Evolutionary conservation across 345 rosid species (phyloP).

Genomic region (thale cress (Arabidopsis thaliana)): DNA sequence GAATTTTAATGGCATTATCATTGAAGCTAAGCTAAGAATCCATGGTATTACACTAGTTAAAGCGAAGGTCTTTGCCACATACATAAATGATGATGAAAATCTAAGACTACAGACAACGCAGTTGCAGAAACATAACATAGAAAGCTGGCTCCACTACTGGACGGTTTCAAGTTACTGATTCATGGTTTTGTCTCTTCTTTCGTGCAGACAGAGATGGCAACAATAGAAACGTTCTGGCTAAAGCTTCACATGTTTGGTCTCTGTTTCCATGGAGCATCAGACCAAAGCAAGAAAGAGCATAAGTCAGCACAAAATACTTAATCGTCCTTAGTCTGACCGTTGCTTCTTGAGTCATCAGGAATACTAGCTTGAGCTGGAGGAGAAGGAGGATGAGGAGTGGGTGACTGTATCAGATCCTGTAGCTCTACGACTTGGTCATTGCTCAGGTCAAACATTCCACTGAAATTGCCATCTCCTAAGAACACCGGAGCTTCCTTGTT

Average conservation of each 20-base stretch:
- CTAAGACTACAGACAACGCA: constrained; percentile 7
- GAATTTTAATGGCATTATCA: neutral
- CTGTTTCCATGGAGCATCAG: constrained; percentile 19
- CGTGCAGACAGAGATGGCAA: neutral
- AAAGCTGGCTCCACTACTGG: constrained; percentile 15
- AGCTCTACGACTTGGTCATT: constrained; percentile 27
- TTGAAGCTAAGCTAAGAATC: constrained; percentile 22
- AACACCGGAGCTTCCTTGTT: constrained; percentile 22
- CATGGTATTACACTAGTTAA: constrained; percentile 6
- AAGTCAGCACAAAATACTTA: constrained; percentile 1
- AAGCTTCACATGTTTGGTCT: constrained; percentile 27
- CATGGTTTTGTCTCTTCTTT: constrained; percentile 9
- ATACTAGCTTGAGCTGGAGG: constrained; percentile 11
- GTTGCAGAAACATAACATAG: constrained; percentile 22
- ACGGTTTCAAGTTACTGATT: constrained; percentile 18
- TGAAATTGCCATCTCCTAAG: constrained; percentile 27
- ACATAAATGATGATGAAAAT: constrained; percentile 30
- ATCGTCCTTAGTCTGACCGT: constrained; percentile 26
- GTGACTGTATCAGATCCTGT: constrained; percentile 27
- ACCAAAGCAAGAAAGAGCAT: constrained; percentile 18
- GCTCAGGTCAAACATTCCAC: neutral
- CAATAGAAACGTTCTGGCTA: constrained; percentile 4
- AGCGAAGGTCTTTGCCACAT: constrained; percentile 17
- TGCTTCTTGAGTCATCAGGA: constrained; percentile 18
- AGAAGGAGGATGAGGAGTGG: constrained; percentile 25